Percentiles rank a stretch among this genome's conserved stretches.
phyloP scores from a whole-genome alignment of 257 asterid species.

The Cinchona pubescens region DNA sequence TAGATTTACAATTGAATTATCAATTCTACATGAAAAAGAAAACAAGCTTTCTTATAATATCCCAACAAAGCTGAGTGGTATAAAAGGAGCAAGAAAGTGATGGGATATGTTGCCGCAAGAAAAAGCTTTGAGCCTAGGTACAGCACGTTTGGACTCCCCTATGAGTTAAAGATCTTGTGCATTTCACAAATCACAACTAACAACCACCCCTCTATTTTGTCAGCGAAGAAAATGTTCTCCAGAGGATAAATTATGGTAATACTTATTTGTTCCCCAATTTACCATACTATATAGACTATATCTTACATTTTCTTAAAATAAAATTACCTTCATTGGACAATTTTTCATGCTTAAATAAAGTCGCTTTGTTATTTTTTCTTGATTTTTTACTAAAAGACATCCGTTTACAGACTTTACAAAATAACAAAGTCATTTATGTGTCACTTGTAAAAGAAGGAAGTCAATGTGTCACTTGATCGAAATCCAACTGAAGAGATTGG shows the following conservation, averaged over 20 bases:
- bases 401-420: no score
- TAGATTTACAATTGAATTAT: neutral
- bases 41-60: conserved; percentile 9
- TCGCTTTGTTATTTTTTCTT: no score
- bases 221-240: neutral
- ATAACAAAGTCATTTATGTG: no score
- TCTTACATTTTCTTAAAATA: no score
- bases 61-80: conserved; percentile 1
- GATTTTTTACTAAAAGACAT: no score
- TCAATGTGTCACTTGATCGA: no score
- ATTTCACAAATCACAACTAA: neutral
- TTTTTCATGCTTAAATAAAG: neutral
- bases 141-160: neutral
- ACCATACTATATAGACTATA: no score
- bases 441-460: no score
- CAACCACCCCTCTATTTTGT: neutral
- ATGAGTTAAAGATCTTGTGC: neutral
- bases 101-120: neutral
- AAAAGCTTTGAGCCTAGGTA: neutral
- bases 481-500: no score
- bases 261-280: no score
- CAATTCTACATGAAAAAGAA: neutral
- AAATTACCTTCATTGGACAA: no score
- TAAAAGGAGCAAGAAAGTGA: conserved; percentile 13
- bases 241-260: neutral